Conservation (phyloP, 805 yeast genomes). For the Kazachstania taianensis region DNA sequence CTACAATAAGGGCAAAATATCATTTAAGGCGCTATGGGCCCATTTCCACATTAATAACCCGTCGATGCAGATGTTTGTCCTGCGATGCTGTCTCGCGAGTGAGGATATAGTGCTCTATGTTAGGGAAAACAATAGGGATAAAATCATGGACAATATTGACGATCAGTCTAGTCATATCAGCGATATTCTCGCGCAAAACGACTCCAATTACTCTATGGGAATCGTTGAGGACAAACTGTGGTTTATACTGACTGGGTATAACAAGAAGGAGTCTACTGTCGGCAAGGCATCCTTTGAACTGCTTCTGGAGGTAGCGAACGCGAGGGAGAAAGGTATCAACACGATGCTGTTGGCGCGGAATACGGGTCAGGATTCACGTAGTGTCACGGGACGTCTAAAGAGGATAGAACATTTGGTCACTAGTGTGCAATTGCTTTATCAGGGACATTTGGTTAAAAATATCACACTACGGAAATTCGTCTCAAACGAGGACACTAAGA, state of each 20-base stretch:
- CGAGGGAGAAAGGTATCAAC: constrained; percentile 46
- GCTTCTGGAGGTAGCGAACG: constrained; percentile 48
- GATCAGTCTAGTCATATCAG: not conserved
- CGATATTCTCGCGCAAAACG: too few species aligned
- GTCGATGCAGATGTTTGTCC: constrained; percentile 13
- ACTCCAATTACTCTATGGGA: constrained; percentile 14
- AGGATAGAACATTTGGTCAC: constrained; percentile 42
- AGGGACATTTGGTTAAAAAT: constrained; percentile 45
- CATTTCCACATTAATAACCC: constrained; percentile 7
- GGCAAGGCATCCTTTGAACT: constrained; percentile 49
- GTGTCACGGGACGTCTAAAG: constrained; percentile 53
- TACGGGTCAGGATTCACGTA: constrained; percentile 63
- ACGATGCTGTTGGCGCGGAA: constrained; percentile 45
- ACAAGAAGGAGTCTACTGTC: constrained; percentile 39
- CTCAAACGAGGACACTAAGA: constrained; percentile 15
- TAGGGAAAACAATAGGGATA: not conserved
- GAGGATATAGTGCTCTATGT: constrained; percentile 4
- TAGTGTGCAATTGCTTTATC: constrained; percentile 31
- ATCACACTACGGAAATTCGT: constrained; percentile 42
- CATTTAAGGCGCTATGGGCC: constrained; percentile 13
- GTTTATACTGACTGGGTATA: constrained; percentile 46
- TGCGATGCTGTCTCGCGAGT: constrained; percentile 10
- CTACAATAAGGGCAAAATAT: constrained; percentile 22
- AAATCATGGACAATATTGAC: not conserved
- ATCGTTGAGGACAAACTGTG: constrained; percentile 51